Conservation (phyloP, 2,329 filamentous ascomycete species). For the Fusarium phyllophilum region DNA sequence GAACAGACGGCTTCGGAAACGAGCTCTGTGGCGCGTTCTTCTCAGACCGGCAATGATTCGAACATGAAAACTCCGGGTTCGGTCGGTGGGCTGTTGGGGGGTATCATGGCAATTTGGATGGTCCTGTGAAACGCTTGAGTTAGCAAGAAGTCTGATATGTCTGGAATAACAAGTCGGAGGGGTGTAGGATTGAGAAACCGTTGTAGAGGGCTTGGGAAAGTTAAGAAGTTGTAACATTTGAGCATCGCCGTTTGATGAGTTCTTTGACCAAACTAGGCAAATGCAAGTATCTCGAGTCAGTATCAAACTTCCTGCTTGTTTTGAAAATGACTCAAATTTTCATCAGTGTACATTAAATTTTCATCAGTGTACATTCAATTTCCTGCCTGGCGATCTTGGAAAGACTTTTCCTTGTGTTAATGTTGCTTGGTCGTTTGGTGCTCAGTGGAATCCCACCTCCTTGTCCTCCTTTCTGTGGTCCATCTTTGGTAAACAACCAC, state of each 20-base stretch:
- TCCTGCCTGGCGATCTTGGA: background rate
- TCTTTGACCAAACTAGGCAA: background rate
- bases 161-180: rapidly evolving
- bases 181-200: too few relatives aligned
- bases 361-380: rapidly evolving
- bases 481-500: background rate
- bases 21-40: background rate
- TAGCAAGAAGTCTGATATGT: background rate
- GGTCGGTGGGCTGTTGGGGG: background rate
- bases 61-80: background rate
- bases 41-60: background rate
- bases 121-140: background rate
- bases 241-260: background rate
- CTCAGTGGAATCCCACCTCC: background rate
- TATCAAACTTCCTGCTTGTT: too few relatives aligned
- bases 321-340: rapidly evolving
- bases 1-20: background rate
- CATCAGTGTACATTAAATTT: rapidly evolving
- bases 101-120: constrained; percentile 3
- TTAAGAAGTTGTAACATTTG: background rate
- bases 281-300: background rate
- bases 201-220: rapidly evolving
- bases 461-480: background rate
- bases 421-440: background rate
- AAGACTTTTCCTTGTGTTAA: too few relatives aligned